These are phyloP conservation scores for Zygosaccharomyces gambellarensis DNA, from an alignment of 805 yeast species.

Conservation along the genomic window DNA sequence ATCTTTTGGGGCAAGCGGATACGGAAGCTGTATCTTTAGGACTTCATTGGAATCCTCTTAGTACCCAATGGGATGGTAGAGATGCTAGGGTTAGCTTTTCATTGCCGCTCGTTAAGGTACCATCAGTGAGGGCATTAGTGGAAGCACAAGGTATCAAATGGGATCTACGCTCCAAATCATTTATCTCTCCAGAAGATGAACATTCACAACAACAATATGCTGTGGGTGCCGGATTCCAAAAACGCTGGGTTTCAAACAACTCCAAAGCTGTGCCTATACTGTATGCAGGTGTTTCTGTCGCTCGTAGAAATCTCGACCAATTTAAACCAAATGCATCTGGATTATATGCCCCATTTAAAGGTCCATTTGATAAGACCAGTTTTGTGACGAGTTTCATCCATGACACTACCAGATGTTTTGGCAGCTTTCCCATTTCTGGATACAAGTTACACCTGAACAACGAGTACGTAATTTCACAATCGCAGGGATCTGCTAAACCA, in stretches of 20 bases:
- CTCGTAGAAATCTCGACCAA: conserved; percentile 52
- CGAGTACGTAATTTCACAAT: conserved; percentile 43
- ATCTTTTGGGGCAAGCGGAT: conserved; percentile 58
- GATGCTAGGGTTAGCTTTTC: conserved; percentile 44
- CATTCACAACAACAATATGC: conserved; percentile 23
- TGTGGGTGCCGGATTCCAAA: conserved; percentile 51
- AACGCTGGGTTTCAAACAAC: conserved; percentile 26
- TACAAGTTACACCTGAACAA: conserved; percentile 36
- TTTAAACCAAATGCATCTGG: conserved; percentile 43
- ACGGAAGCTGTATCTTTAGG: conserved; percentile 43
- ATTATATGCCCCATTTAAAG: conserved; percentile 35
- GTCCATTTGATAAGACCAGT: conserved; percentile 53
- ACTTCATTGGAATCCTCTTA: conserved; percentile 45
- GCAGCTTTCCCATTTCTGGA: conserved; percentile 47
- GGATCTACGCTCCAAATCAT: conserved; percentile 25
- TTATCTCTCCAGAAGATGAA: conserved; percentile 8
- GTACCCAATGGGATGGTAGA: conserved; percentile 44
- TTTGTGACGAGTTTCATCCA: conserved; percentile 38
- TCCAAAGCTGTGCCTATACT: conserved; percentile 21
- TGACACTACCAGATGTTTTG: conserved; percentile 43
- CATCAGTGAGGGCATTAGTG: conserved; percentile 43
- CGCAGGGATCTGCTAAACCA: conserved; percentile 30
- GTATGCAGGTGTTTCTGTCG: conserved; percentile 55
- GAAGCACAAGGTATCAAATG: conserved; percentile 42
- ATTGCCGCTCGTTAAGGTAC: conserved; percentile 41